Evolutionary conservation across 192 early-diverging fungal genomes (phyloP).

Genomic region (Lobosporangium transversale): DNA sequence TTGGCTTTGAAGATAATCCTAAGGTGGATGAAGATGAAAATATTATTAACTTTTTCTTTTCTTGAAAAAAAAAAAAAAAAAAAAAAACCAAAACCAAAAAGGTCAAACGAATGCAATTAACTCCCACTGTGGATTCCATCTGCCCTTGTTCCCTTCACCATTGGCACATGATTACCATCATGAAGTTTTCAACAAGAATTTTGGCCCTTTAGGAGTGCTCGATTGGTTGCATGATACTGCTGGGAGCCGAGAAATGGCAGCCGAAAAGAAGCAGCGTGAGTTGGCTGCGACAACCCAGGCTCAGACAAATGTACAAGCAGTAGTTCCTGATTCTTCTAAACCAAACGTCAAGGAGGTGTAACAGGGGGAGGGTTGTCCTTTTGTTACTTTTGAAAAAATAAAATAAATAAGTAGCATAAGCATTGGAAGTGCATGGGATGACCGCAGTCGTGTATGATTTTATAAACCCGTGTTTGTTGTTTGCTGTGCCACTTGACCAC

Average conservation of each 20-base stretch:
- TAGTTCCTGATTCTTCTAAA: neutral
- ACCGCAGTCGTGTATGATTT: too few relatives aligned
- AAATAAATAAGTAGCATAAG: neutral
- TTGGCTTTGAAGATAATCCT: too few relatives aligned
- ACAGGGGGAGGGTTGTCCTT: constrained; percentile 3
- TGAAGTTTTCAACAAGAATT: constrained; percentile 68
- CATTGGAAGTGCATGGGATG: neutral
- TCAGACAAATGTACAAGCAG: neutral
- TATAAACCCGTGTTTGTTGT: too few relatives aligned
- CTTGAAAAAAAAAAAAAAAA: too few relatives aligned
- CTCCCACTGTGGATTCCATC: constrained; percentile 81
- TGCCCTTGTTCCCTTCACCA: constrained; percentile 75
- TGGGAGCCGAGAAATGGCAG: constrained; percentile 33
- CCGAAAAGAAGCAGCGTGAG: constrained; percentile 33
- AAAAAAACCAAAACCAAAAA: too few relatives aligned
- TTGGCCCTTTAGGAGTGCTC: constrained; percentile 54
- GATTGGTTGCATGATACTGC: constrained; percentile 46
- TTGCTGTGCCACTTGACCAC: too few relatives aligned
- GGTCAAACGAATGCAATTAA: constrained; percentile 68
- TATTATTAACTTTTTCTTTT: neutral
- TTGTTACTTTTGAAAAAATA: neutral
- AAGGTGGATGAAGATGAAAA: neutral
- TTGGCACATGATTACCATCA: constrained; percentile 83
- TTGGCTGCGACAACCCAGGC: constrained; percentile 9
- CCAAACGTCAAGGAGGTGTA: neutral